Percentiles rank a stretch among this genome's conserved stretches.
Evolutionary conservation across 108 stramenopile genomes (phyloP).

Genomic region (Cyclotella sp.): DNA sequence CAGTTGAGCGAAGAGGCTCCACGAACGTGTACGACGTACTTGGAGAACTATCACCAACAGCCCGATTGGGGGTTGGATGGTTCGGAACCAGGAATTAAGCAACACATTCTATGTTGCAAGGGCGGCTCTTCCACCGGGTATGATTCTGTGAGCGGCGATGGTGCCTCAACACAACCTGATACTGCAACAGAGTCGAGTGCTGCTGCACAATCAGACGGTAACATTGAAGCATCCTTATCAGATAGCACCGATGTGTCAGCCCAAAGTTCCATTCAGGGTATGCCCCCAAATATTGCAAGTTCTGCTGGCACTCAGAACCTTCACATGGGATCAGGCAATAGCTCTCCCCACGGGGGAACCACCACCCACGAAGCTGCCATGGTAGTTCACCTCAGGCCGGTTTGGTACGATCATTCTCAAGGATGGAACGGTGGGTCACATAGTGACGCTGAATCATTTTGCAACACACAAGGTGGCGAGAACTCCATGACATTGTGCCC

Average conservation of each 20-base stretch:
- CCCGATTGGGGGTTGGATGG: conserved; percentile 38
- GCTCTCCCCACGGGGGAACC: conserved; percentile 12
- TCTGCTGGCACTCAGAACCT: neutral
- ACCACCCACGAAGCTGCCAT: neutral
- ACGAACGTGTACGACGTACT: conserved; percentile 19
- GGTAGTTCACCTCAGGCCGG: conserved; percentile 15
- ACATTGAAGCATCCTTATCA: neutral
- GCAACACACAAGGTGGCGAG: neutral
- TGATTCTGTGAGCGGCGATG: neutral
- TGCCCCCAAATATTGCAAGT: conserved; percentile 6
- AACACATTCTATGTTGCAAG: conserved; percentile 39
- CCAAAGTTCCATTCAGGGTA: conserved; percentile 15
- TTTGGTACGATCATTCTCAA: conserved; percentile 16
- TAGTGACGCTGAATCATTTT: conserved; percentile 23
- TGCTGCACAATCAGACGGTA: neutral
- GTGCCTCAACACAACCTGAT: neutral
- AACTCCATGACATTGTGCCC: conserved; percentile 15
- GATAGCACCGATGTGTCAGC: neutral
- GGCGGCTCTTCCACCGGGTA: neutral
- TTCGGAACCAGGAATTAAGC: conserved; percentile 22
- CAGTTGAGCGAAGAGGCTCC: conserved; percentile 9
- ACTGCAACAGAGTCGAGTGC: neutral
- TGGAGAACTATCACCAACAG: conserved; percentile 17
- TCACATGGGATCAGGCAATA: conserved; percentile 25
- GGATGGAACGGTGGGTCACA: conserved; percentile 26